phyloP scores from a whole-genome alignment of 805 yeast genomes.

The Alloascoidea hylecoeti region DNA sequence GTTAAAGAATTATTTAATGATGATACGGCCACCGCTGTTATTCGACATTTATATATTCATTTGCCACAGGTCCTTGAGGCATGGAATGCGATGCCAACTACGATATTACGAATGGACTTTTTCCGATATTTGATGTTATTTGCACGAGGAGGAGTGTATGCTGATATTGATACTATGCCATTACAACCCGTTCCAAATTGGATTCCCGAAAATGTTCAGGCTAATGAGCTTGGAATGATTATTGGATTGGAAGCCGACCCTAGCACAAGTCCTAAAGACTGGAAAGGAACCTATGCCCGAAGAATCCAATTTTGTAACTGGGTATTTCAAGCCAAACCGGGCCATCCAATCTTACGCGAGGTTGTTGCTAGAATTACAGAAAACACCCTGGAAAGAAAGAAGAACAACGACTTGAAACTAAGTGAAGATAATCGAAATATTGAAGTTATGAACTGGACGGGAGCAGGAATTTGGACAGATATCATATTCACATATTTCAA shows the following conservation, averaged over 20 bases:
- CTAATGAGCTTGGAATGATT: conserved; percentile 45
- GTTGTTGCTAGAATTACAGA: conserved; percentile 69
- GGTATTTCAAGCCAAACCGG: conserved; percentile 83
- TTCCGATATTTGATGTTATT: conserved; percentile 76
- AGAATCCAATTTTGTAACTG: conserved; percentile 94
- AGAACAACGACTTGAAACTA: conserved; percentile 25
- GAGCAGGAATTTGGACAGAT: conserved; percentile 94
- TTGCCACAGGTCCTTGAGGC: conserved; percentile 72
- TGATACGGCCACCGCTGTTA: conserved; percentile 38
- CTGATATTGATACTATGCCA: conserved; percentile 78
- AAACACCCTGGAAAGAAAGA: conserved; percentile 44
- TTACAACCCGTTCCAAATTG: conserved; percentile 63
- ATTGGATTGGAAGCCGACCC: conserved; percentile 97
- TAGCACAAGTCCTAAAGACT: conserved; percentile 67
- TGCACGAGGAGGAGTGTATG: conserved; percentile 88
- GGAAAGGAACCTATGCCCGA: conserved; percentile 89
- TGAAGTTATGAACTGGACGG: conserved; percentile 89
- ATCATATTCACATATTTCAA: conserved; percentile 59
- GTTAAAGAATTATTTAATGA: conserved; percentile 69
- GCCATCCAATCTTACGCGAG: conserved; percentile 82
- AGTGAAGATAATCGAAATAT: conserved; percentile 46
- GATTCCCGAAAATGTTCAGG: conserved; percentile 32
- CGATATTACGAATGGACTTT: conserved; percentile 83
- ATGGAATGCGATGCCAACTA: conserved; percentile 61
- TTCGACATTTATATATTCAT: conserved; percentile 43